Evolutionary conservation across 2,329 filamentous ascomycete species (phyloP), one percentile per base, ranked within the genome.

Genomic region (Microcyclosporella mali): DNA sequence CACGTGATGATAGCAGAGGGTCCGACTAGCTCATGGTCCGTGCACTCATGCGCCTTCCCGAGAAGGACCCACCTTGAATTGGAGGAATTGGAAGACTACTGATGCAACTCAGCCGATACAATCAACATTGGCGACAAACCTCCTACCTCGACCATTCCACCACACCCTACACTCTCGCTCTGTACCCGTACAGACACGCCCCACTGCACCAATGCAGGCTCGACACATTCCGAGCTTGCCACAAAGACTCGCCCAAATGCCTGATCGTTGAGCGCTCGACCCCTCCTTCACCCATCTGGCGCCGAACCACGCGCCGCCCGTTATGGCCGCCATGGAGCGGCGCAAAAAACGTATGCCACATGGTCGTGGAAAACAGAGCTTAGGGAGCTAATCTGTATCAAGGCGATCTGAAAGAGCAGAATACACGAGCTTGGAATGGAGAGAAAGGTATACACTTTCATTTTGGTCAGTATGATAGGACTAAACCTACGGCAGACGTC

Each of bases 331-430:
- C 52, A 73, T 74, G 70, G 70, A 74, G 60, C 64, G 70, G 61
- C 65, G 66, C 46, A 68, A 69, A 58, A 74, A 73, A 61, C 67
- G 70, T 71, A 65, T 34, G 59, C 17, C 11, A 41, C 16, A 36
- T 33, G 27, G 40, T 44, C 38, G 37, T 52, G 25, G 45, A 21
- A 18, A 3, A 12, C 18, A 36, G 33, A 7, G 15, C 25, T 12
- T 4, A 19, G 9, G 10, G 11, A 21, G 41, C 51, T 54, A 37
- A 54, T 32, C 34, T 19, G 18, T 27, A 17, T 17, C 12, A 63
- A 95, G 88, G 88, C 72, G 86, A 95, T 73, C 77, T 97, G 70
- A 86, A 88, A 73, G 79, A 84, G 70, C 74, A 94, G 60, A 98
- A 98, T 66, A 77, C 81, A 62, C 79, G 80, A 69, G 86, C 84